Conservation (phyloP, 441 rosid genomes). For the Omphalea diandra region DNA sequence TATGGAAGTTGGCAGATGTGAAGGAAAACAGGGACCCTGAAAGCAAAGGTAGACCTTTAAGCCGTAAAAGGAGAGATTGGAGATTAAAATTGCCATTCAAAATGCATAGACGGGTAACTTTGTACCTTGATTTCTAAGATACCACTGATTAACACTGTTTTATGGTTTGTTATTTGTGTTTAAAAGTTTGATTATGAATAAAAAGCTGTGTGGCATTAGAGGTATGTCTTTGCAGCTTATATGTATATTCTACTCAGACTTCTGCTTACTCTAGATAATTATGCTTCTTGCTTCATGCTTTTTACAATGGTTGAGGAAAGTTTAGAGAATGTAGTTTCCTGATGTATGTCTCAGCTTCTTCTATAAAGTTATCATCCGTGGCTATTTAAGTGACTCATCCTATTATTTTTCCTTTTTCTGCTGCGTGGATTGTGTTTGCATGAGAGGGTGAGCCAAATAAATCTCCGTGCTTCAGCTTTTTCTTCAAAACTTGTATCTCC, state of each 20-base stretch:
- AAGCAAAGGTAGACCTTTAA: conserved; percentile 79
- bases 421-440: neutral
- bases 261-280: neutral
- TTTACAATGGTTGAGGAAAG: neutral
- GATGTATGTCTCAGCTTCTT: neutral
- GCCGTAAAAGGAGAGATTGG: conserved; percentile 79
- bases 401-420: neutral
- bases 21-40: conserved; percentile 77
- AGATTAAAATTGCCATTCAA: conserved; percentile 57
- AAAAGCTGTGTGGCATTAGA: neutral
- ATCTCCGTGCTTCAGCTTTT: neutral
- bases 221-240: neutral
- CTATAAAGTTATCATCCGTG: neutral
- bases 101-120: conserved; percentile 51
- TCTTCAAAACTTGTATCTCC: neutral
- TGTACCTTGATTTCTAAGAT: conserved; percentile 55
- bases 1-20: conserved; percentile 87
- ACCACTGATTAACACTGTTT: neutral
- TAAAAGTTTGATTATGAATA: neutral
- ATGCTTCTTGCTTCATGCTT: neutral
- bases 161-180: neutral
- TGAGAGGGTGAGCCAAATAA: neutral
- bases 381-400: neutral
- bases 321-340: neutral
- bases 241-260: neutral